Conservation (phyloP, 495 filamentous ascomycete genomes). For the Amorphotheca resinae region DNA sequence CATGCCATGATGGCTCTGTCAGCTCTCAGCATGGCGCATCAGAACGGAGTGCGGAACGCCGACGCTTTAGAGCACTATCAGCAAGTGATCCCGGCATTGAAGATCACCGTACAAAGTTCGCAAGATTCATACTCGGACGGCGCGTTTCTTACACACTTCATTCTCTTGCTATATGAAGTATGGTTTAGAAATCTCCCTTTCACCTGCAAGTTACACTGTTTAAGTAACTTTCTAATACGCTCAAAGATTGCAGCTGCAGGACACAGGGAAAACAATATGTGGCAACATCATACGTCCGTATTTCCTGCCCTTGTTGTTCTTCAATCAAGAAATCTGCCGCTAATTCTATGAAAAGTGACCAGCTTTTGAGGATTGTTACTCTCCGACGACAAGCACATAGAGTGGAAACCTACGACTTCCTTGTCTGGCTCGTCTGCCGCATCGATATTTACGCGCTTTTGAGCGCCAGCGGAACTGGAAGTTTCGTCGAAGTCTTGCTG, state of each 20-base stretch:
- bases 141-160: conserved; percentile 44
- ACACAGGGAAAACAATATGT: conserved; percentile 35
- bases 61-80: conserved; percentile 45
- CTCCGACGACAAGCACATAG: conserved; percentile 33
- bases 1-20: conserved; percentile 50
- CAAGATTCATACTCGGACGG: conserved; percentile 44
- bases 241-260: conserved; percentile 35
- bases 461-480: conserved; percentile 38
- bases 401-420: conserved; percentile 36
- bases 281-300: conserved; percentile 33
- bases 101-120: conserved; percentile 31
- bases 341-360: conserved; percentile 25
- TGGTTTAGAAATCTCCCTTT: conserved; percentile 9
- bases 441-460: conserved; percentile 46
- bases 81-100: conserved; percentile 37
- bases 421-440: conserved; percentile 43
- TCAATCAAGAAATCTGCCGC: no score
- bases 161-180: conserved; percentile 49
- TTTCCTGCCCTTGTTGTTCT: neutral
- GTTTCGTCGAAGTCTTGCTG: conserved; percentile 35
- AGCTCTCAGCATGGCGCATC: conserved; percentile 41
- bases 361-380: conserved; percentile 38
- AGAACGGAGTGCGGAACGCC: conserved; percentile 31
- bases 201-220: neutral
- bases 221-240: neutral